These are phyloP conservation scores for Nicotiana tomentosiformis DNA, from an alignment of 257 asterid genomes.

Conservation along the genomic window DNA sequence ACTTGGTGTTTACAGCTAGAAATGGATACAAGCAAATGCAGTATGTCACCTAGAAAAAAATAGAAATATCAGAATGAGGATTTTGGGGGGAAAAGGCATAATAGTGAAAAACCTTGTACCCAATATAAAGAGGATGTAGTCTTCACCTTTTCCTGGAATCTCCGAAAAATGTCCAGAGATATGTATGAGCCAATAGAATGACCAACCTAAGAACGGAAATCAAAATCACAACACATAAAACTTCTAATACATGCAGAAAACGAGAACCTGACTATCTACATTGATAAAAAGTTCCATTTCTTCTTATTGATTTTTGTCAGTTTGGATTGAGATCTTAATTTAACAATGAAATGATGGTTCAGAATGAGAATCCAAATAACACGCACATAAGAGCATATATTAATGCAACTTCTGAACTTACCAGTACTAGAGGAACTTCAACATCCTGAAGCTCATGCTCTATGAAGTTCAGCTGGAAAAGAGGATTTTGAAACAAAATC, in stretches of 20 bases:
- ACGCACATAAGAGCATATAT: background rate
- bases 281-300: background rate
- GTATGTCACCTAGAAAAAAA: constrained; percentile 45
- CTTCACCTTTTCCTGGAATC: constrained; percentile 63
- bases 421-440: constrained; percentile 66
- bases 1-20: constrained; percentile 60
- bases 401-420: constrained; percentile 22
- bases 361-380: background rate
- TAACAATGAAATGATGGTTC: background rate
- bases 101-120: background rate
- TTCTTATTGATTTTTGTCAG: background rate
- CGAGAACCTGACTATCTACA: background rate
- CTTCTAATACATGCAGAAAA: background rate
- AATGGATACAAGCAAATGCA: constrained; percentile 77
- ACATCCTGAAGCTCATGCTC: constrained; percentile 59
- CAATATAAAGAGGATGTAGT: background rate
- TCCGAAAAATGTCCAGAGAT: constrained; percentile 58
- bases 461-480: constrained; percentile 58
- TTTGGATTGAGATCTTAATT: background rate
- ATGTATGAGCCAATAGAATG: constrained; percentile 89
- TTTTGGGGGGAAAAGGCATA: background rate
- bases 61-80: constrained; percentile 9
- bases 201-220: constrained; percentile 60
- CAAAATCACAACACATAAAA: background rate
- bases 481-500: background rate